Percentiles rank a stretch among this genome's conserved stretches.
phyloP scores from a whole-genome alignment of 306 rosid genomes.

The Lablab purpureus region DNA sequence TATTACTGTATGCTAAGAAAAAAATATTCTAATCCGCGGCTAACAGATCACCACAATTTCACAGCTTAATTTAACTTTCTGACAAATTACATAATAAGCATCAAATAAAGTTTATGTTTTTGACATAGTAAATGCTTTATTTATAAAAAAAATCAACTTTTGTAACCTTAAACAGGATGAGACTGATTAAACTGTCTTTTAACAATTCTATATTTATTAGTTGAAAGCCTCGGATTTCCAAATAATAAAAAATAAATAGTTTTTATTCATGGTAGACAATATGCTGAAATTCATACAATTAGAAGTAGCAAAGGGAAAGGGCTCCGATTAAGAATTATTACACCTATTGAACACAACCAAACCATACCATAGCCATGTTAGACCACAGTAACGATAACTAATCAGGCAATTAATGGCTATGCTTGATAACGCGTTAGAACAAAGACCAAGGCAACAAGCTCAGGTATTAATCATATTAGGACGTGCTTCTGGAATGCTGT shows the following conservation, averaged over 20 bases:
- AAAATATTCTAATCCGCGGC: too few relatives aligned
- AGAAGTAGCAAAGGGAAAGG: background rate
- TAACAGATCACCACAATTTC: too few relatives aligned
- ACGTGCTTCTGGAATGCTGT: slow-evolving; percentile 37
- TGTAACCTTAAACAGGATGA: background rate
- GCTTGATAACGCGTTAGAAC: background rate
- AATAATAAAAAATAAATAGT: background rate
- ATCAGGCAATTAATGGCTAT: background rate
- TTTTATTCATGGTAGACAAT: background rate
- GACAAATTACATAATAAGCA: too few relatives aligned
- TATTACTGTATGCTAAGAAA: too few relatives aligned
- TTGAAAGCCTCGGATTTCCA: background rate
- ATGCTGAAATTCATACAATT: slow-evolving; percentile 23
- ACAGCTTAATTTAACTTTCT: too few relatives aligned
- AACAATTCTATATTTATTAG: background rate
- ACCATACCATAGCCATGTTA: slow-evolving; percentile 6
- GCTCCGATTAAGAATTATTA: background rate
- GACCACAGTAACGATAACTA: slow-evolving; percentile 1
- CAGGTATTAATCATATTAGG: slow-evolving; percentile 21
- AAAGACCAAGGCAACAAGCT: slow-evolving; percentile 24
- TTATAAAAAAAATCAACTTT: background rate
- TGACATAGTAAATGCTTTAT: background rate
- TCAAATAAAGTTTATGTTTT: too few relatives aligned
- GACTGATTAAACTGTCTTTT: background rate
- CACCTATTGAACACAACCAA: slow-evolving; percentile 27